Conservation (phyloP, 2,329 filamentous ascomycete species). For the Fusarium udum region DNA sequence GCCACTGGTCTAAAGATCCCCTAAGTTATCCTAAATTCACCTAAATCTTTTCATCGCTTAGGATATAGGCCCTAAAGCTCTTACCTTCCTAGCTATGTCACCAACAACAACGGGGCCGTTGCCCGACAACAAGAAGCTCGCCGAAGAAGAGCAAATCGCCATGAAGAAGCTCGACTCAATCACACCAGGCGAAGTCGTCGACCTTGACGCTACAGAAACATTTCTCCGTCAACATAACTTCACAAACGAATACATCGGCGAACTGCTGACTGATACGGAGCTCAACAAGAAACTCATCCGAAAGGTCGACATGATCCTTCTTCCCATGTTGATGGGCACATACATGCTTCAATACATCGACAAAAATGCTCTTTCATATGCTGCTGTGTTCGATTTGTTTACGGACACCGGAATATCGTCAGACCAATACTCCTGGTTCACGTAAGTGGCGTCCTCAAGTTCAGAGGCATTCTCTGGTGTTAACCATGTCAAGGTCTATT, state of each 20-base stretch:
- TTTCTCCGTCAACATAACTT: conserved; percentile 39
- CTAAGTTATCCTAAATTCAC: neutral
- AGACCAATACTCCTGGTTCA: conserved; percentile 61
- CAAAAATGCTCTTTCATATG: conserved; percentile 55
- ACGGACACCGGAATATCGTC: conserved; percentile 55
- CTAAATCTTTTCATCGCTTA: accelerated
- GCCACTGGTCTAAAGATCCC: neutral
- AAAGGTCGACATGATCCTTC: conserved; percentile 59
- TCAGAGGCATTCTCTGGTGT: no score
- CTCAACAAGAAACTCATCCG: conserved; percentile 41
- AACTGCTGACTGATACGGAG: conserved; percentile 18
- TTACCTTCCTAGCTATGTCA: neutral
- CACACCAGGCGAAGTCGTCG: conserved; percentile 24
- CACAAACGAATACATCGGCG: conserved; percentile 30
- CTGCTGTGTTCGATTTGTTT: conserved; percentile 64
- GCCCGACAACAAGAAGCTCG: neutral
- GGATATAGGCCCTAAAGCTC: accelerated
- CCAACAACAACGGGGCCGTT: neutral
- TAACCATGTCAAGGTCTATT: conserved; percentile 30
- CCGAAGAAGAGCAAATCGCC: conserved; percentile 26
- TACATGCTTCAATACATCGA: conserved; percentile 65
- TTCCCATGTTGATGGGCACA: conserved; percentile 60
- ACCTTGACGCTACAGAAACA: conserved; percentile 25
- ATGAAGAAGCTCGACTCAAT: conserved; percentile 30
- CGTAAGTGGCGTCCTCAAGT: conserved; percentile 17